A percentile compares a stretch with the other conserved stretches of the same genome.
These are phyloP conservation scores for slime mould (Dictyostelium discoideum) DNA, from an alignment of 78 protist genomes.

Conservation along the genomic window dicty_2.7 NC_007091.3:64501-65000, in stretches of 20 bases:
- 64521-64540: no score
- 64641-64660: not conserved
- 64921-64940: no score
- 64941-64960: not conserved
- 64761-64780: not conserved
- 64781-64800: not conserved
- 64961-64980: not conserved
- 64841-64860: not conserved
- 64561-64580: no score
- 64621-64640: not conserved
- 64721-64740: not conserved
- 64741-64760: not conserved
- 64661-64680: not conserved
- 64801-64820: not conserved
- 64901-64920: no score
- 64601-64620: not conserved
- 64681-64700: not conserved
- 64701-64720: not conserved
- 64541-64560: no score
- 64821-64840: not conserved
- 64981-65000: no score
- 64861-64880: no score
- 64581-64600: no score
- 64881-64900: not conserved
- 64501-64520: not conserved